Evolutionary conservation across 441 rosid species (phyloP).

Genomic region (Euphorbia schlechtendalii): DNA sequence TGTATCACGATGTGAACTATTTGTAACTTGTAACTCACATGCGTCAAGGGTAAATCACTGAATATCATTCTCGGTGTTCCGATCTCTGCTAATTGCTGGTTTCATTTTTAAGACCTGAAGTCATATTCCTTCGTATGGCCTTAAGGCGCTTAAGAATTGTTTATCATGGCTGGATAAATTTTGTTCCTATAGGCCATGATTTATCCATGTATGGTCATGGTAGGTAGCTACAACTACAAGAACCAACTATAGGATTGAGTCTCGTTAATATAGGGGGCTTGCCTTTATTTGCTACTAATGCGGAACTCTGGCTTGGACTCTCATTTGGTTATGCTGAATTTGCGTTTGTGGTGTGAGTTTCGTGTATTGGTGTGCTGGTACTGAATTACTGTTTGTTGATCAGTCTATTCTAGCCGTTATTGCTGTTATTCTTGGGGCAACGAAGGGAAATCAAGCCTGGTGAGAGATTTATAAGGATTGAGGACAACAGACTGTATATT

Average conservation of each 20-base stretch:
- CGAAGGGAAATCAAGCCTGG: slow-evolving; percentile 49
- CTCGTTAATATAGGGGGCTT: background rate
- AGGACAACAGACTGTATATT: slow-evolving; percentile 10
- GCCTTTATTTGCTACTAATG: background rate
- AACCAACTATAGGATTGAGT: background rate
- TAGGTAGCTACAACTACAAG: background rate
- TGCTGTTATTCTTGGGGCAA: slow-evolving; percentile 47
- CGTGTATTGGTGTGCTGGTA: too few species aligned
- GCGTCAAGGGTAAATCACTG: background rate
- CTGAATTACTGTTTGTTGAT: too few species aligned
- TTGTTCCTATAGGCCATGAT: background rate
- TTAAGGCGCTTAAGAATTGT: background rate
- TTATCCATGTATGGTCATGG: background rate
- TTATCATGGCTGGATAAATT: background rate
- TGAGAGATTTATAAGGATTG: slow-evolving; percentile 25
- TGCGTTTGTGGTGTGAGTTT: too few species aligned
- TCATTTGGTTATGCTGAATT: background rate
- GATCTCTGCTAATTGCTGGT: too few species aligned
- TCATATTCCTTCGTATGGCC: background rate
- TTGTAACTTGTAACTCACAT: background rate
- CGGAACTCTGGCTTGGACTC: background rate
- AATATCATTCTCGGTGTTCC: too few species aligned
- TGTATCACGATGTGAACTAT: background rate
- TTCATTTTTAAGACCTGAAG: too few species aligned
- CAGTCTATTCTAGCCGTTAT: slow-evolving; percentile 59